phyloP scores from a whole-genome alignment of 1,284 basidiomycete species.

The Phellopilus nigrolimitatus region DNA sequence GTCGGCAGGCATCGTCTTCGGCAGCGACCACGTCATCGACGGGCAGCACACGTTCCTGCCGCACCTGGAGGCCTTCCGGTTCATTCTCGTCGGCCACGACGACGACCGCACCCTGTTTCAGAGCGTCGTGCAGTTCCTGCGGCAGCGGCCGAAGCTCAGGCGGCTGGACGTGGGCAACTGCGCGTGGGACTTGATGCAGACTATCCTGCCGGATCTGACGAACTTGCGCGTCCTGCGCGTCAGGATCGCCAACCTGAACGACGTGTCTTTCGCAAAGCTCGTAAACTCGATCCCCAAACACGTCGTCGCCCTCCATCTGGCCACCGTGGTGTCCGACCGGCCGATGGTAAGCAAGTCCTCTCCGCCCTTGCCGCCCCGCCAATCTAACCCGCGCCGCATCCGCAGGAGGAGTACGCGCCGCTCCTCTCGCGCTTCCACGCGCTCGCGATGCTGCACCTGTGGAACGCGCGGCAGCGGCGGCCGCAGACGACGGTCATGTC shows the following conservation, averaged over 20 bases:
- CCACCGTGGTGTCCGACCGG: conserved; percentile 43
- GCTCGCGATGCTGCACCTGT: conserved; percentile 55
- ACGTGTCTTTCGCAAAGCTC: conserved; percentile 35
- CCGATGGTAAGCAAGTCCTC: conserved; percentile 42
- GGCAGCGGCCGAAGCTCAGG: conserved; percentile 41
- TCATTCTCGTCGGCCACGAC: conserved; percentile 57
- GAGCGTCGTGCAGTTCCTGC: conserved; percentile 49
- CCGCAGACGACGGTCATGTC: conserved; percentile 54
- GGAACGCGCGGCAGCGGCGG: conserved; percentile 40
- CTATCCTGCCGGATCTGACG: conserved; percentile 44
- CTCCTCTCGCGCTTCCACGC: conserved; percentile 42
- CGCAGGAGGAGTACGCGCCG: conserved; percentile 47
- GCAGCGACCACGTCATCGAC: conserved; percentile 53
- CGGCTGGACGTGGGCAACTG: conserved; percentile 57
- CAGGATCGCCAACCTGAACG: conserved; percentile 45
- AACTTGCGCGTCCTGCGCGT: conserved; percentile 51
- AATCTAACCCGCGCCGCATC: too few species aligned
- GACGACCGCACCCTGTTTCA: conserved; percentile 49
- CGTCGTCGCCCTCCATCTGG: conserved; percentile 51
- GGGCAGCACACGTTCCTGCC: conserved; percentile 56
- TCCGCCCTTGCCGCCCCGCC: background rate
- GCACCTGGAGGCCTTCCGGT: conserved; percentile 54
- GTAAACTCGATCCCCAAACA: conserved; percentile 41
- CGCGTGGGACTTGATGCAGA: conserved; percentile 54
- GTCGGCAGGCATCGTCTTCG: conserved; percentile 56